These are phyloP conservation scores for Nidularia sp. DNA, from an alignment of 768 basidiomycete species.

Conservation along the genomic window DNA sequence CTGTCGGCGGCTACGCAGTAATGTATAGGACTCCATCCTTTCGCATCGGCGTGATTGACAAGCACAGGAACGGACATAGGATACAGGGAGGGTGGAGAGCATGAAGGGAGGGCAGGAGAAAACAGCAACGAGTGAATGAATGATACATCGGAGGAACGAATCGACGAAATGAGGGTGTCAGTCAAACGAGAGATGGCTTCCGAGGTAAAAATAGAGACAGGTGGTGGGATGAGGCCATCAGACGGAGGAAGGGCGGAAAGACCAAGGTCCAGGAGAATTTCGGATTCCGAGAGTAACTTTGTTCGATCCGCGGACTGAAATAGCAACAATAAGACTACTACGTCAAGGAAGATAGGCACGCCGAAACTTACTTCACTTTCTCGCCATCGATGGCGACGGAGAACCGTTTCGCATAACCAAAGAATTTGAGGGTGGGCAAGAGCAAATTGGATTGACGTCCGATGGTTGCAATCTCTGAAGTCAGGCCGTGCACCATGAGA, in stretches of 20 bases:
- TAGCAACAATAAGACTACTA: slow-evolving; percentile 7
- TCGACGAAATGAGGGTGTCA: slow-evolving; percentile 50
- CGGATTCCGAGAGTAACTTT: slow-evolving; percentile 27
- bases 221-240: slow-evolving; percentile 35
- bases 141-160: slow-evolving; percentile 44
- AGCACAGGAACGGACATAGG: slow-evolving; percentile 48
- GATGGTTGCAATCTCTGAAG: slow-evolving; percentile 65
- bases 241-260: slow-evolving; percentile 31
- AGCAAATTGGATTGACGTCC: slow-evolving; percentile 69
- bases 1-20: slow-evolving; percentile 53
- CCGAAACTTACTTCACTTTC: slow-evolving; percentile 49
- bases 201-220: slow-evolving; percentile 33
- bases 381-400: slow-evolving; percentile 58
- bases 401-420: slow-evolving; percentile 65
- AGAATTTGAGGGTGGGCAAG: slow-evolving; percentile 57
- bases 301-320: slow-evolving; percentile 33
- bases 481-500: slow-evolving; percentile 71
- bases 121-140: slow-evolving; percentile 55
- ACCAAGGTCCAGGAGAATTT: slow-evolving; percentile 32
- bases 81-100: slow-evolving; percentile 34
- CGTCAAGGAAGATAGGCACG: slow-evolving; percentile 3
- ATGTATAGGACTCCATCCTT: slow-evolving; percentile 74
- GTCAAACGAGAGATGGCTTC: slow-evolving; percentile 39
- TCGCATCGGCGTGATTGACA: slow-evolving; percentile 63
- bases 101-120: slow-evolving; percentile 33